Evolutionary conservation across 441 rosid species (phyloP), one percentile per base, ranked within the genome.

Genomic region (Euphorbia celastroides): DNA sequence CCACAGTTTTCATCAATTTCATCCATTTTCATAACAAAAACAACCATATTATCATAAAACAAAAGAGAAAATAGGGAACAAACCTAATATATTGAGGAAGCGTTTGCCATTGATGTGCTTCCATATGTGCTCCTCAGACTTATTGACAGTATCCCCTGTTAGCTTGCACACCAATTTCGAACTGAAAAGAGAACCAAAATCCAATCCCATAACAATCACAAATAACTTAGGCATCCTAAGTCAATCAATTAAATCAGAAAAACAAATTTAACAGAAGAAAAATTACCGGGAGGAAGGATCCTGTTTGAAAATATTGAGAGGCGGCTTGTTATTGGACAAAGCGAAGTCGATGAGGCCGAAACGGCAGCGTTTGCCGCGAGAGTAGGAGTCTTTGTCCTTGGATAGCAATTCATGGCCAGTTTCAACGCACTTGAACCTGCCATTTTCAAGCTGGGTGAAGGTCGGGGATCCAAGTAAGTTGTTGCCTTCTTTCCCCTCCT

Each of bases 91-190:
- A 80, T 87, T 83, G 72, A 94, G 96, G 80, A 94, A 94, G 41
- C 92, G 79, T 66, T 78, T 82, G 57, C 97, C 97, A 58, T 83
- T 88, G 77, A 94, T 80, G 65, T 94, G 99, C 79, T 94, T 94
- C 97, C 96, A 94, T 41, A 89, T 87, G 71, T 94, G 99, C 72
- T 89, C 96, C 79, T 91, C 97, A 11, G 83, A 83, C 78, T 94
- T 94, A 77, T 94, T 94, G 23, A 94, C 88, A 6, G 81, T 85
- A 74, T 91, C 89, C 17, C 93, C 96, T 17, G 97, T 94, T 8
- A 94, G 83, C 78, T 89, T 94, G 80, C 99, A 94, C 62, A 73
- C 73, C 85, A 94, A 55, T 68, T 86, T 91, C 12, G 96, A 79
- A 64, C 98, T 90, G 79, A 72, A 41, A 38, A 41, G 65, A 60